These are phyloP conservation scores for Tylopilus cervinicoccineus DNA, from an alignment of 768 basidiomycete genomes.

Conservation along the genomic window DNA sequence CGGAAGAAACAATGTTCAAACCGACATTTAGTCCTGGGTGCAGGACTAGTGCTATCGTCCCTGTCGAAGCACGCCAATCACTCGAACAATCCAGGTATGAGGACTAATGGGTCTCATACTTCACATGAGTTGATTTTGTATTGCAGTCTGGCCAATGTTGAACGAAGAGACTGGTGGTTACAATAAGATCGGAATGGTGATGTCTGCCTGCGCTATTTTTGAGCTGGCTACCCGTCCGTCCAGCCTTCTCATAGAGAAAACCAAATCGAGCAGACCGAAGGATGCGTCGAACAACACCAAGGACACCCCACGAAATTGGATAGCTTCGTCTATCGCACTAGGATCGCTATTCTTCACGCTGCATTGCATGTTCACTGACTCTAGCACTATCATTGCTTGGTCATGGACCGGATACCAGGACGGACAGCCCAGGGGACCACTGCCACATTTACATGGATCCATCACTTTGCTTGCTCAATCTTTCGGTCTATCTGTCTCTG, in stretches of 20 bases:
- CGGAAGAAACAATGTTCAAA: neutral
- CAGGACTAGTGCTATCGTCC: conserved; percentile 64
- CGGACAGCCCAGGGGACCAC: conserved; percentile 57
- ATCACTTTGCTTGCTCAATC: conserved; percentile 63
- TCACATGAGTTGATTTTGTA: conserved; percentile 3
- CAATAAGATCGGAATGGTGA: conserved; percentile 59
- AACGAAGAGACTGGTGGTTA: conserved; percentile 61
- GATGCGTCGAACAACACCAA: conserved; percentile 1
- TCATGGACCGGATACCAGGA: conserved; percentile 86
- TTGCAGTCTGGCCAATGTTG: conserved; percentile 74
- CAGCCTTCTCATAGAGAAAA: conserved; percentile 1
- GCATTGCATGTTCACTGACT: conserved; percentile 69
- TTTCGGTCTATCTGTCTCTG: conserved; percentile 47
- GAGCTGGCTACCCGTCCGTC: conserved; percentile 49
- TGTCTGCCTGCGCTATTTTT: conserved; percentile 55
- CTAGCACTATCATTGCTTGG: conserved; percentile 79
- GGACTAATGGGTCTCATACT: neutral
- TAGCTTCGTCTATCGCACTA: conserved; percentile 49
- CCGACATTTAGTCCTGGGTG: conserved; percentile 48
- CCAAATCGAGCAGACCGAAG: neutral
- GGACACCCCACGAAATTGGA: conserved; percentile 28
- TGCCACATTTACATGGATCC: conserved; percentile 67
- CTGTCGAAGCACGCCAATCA: conserved; percentile 75
- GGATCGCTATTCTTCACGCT: conserved; percentile 69
- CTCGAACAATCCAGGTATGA: conserved; percentile 71